Evolutionary conservation across 176 grass and related monocot genomes (phyloP).

Genomic region (Bolboschoenus planiculmis): DNA sequence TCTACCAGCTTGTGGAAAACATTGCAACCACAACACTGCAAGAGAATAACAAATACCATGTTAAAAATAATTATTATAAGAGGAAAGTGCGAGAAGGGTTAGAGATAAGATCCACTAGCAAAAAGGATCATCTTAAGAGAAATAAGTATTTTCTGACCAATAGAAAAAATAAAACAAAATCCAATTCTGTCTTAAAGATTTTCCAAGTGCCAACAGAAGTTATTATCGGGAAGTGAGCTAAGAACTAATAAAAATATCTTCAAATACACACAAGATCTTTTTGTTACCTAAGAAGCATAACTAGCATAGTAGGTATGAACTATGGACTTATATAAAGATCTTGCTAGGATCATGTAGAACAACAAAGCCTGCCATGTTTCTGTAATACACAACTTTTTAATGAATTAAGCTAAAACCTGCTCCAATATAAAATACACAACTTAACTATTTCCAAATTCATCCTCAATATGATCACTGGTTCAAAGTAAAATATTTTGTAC

Average conservation of each 20-base stretch:
- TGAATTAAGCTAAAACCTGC: neutral
- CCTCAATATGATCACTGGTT: neutral
- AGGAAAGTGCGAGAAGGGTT: neutral
- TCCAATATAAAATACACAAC: neutral
- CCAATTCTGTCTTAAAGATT: neutral
- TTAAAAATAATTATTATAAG: neutral
- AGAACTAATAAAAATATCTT: neutral
- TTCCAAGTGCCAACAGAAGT: neutral
- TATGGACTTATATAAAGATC: neutral
- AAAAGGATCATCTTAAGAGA: no score
- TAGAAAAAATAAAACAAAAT: neutral
- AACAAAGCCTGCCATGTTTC: neutral
- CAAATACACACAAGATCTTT: neutral
- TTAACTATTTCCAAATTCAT: neutral
- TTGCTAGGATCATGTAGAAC: neutral
- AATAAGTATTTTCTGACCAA: no score
- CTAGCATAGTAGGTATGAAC: neutral
- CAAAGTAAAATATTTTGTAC: neutral
- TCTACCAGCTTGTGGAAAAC: conserved; percentile 91
- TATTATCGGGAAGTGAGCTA: neutral
- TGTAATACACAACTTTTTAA: neutral
- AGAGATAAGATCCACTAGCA: neutral
- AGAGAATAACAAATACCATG: neutral
- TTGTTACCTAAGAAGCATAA: neutral
- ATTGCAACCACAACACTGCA: conserved; percentile 88